phyloP scores from a whole-genome alignment of 345 rosid genomes.

The Rhodamnia argentea region DNA sequence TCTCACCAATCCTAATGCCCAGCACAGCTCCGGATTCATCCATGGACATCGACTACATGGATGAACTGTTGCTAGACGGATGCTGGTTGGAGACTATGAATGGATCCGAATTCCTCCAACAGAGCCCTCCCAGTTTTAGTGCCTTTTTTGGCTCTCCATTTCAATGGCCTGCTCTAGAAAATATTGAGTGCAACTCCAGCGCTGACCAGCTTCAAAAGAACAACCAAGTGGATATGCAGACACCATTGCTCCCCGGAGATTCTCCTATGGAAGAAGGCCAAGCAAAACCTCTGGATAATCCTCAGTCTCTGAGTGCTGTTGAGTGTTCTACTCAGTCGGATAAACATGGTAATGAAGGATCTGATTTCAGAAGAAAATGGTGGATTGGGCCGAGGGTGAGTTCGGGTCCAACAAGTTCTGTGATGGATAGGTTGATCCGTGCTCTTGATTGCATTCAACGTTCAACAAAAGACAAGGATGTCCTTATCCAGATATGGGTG shows the following conservation, averaged over 20 bases:
- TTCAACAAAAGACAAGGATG: slow-evolving; percentile 48
- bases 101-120: slow-evolving; percentile 66
- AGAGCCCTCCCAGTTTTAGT: slow-evolving; percentile 27
- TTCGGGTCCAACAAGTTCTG: slow-evolving; percentile 31
- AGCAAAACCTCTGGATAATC: not conserved
- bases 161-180: slow-evolving; percentile 31
- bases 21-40: slow-evolving; percentile 21
- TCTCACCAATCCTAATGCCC: slow-evolving; percentile 24
- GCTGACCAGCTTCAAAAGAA: slow-evolving; percentile 11
- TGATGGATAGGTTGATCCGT: slow-evolving; percentile 53
- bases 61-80: slow-evolving; percentile 78
- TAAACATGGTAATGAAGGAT: slow-evolving; percentile 10
- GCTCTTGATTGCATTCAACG: slow-evolving; percentile 59
- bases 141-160: slow-evolving; percentile 32
- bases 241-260: slow-evolving; percentile 5
- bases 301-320: not conserved
- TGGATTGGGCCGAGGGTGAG: slow-evolving; percentile 62
- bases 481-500: slow-evolving; percentile 79
- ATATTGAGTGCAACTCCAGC: slow-evolving; percentile 14
- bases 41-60: slow-evolving; percentile 68
- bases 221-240: slow-evolving; percentile 26
- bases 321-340: not conserved
- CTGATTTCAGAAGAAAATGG: slow-evolving; percentile 40
- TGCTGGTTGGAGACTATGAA: slow-evolving; percentile 88
- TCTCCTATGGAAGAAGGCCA: not conserved